Conservation (phyloP, 2,329 filamentous ascomycete species). For the Cercospora beticola region DNA sequence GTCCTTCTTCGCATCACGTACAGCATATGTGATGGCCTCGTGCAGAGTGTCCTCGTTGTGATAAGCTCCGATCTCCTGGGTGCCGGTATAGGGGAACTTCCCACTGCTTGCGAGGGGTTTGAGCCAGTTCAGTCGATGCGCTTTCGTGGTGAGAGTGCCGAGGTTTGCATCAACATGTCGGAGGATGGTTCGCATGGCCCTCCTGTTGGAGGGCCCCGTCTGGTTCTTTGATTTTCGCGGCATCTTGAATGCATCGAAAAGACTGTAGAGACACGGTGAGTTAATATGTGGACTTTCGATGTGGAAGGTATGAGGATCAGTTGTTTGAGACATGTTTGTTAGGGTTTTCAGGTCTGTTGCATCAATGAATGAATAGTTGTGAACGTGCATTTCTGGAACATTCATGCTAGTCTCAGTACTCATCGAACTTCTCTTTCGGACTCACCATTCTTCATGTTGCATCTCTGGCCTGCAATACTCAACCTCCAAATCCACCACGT, state of each 20-base stretch:
- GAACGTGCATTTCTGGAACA: neutral
- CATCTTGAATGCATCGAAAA: neutral
- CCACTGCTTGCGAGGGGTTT: neutral
- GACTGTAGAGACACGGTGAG: neutral
- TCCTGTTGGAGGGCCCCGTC: neutral
- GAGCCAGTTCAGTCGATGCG: neutral
- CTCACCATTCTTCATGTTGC: neutral
- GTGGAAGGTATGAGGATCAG: neutral
- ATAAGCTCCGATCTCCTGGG: neutral
- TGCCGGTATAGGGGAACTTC: neutral
- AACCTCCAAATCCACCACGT: neutral
- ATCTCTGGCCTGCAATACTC: neutral
- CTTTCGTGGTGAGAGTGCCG: neutral
- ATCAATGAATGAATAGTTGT: neutral
- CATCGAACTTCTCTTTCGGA: neutral
- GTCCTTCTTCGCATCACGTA: neutral
- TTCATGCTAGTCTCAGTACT: neutral
- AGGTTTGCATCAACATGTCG: neutral
- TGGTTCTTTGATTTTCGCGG: neutral
- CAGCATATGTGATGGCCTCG: slow-evolving; percentile 8
- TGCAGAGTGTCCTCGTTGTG: neutral
- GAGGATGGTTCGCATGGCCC: slow-evolving; percentile 1
- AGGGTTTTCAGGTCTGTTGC: neutral
- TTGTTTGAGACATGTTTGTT: slow-evolving; percentile 11
- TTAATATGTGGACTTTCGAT: neutral